phyloP scores from a whole-genome alignment of 2,329 filamentous ascomycete species.

The Phialophora verrucosa region DNA sequence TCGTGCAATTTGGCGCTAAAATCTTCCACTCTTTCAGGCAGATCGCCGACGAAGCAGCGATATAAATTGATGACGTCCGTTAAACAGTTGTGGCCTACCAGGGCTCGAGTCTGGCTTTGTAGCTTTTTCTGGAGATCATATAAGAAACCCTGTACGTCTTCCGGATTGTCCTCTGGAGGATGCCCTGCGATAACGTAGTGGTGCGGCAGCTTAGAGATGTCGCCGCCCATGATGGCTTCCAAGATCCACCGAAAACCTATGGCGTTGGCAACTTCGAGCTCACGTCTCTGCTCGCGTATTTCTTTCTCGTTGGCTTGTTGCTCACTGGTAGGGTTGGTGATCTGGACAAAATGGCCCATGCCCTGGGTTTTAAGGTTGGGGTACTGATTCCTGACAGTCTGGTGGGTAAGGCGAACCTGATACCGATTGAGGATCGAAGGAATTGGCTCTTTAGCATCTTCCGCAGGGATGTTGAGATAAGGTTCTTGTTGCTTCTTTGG shows the following conservation, averaged over 20 bases:
- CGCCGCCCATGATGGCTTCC: conserved; percentile 52
- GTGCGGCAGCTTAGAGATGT: conserved; percentile 46
- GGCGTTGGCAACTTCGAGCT: conserved; percentile 45
- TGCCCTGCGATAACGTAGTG: conserved; percentile 44
- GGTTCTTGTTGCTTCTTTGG: conserved; percentile 45
- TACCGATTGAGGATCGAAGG: conserved; percentile 58
- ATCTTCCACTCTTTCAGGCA: conserved; percentile 62
- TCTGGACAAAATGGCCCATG: conserved; percentile 48
- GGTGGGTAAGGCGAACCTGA: conserved; percentile 69
- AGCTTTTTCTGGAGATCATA: conserved; percentile 49
- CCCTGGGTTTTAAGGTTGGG: conserved; percentile 49
- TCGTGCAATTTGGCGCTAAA: conserved; percentile 59
- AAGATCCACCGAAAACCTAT: conserved; percentile 55
- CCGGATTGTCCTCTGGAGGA: conserved; percentile 35
- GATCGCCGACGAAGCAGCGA: conserved; percentile 62
- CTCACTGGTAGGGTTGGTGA: conserved; percentile 47
- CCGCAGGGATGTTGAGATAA: conserved; percentile 55
- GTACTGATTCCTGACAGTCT: conserved; percentile 68
- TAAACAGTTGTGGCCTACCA: conserved; percentile 69
- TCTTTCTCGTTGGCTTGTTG: conserved; percentile 43
- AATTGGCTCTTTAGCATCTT: conserved; percentile 36
- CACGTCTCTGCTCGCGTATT: conserved; percentile 38
- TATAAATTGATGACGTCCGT: conserved; percentile 68
- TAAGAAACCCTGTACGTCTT: conserved; percentile 40
- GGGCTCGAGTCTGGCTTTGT: conserved; percentile 53